Evolutionary conservation across 805 yeast genomes (phyloP).

Genomic region (Saitoella complicata): DNA sequence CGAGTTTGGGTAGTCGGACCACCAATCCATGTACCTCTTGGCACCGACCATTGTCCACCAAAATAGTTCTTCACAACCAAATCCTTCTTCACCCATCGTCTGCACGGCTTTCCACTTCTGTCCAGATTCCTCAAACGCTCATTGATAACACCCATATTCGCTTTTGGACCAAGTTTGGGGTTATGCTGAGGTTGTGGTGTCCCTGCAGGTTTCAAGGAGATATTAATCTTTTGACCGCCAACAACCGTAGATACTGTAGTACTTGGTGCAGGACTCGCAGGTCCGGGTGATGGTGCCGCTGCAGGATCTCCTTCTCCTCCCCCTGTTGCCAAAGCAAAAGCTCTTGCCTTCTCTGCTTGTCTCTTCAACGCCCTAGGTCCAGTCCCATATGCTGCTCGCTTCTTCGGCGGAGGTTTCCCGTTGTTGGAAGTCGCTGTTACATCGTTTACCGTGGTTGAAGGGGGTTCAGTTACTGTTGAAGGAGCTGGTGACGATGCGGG

Average conservation of each 20-base stretch:
- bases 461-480: too few species aligned
- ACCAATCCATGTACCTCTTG: too few species aligned
- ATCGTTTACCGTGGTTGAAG: too few species aligned
- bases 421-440: too few species aligned
- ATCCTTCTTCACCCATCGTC: constrained; percentile 27
- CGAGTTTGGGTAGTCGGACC: too few species aligned
- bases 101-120: constrained; percentile 27
- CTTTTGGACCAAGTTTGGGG: constrained; percentile 15
- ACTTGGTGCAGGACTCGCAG: neutral
- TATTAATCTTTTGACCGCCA: too few species aligned
- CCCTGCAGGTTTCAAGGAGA: too few species aligned
- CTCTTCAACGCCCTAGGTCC: constrained; percentile 1
- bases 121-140: constrained; percentile 26
- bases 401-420: neutral
- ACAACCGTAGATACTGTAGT: too few species aligned
- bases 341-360: neutral
- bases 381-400: constrained; percentile 1
- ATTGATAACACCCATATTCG: constrained; percentile 18
- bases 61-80: neutral
- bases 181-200: neutral
- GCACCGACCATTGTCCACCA: too few species aligned
- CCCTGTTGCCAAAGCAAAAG: neutral
- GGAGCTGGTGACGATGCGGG: too few species aligned
- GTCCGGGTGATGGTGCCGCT: neutral
- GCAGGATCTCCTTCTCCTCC: neutral